phyloP scores from a whole-genome alignment of 257 asterid genomes.

The Cruciata laevipes region DNA sequence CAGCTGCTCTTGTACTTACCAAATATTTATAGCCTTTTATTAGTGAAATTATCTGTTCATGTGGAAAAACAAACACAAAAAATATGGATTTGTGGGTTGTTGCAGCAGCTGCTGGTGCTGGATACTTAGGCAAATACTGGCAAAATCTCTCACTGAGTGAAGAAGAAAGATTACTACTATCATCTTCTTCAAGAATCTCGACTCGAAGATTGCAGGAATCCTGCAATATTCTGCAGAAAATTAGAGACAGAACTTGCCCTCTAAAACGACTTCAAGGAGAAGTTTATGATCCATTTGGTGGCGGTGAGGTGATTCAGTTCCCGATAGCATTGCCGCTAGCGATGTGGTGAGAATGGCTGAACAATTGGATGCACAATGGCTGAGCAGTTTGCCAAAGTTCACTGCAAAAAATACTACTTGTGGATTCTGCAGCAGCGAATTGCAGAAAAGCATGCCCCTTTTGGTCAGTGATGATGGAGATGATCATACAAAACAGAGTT shows the following conservation, averaged over 20 bases:
- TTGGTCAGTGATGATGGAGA: constrained; percentile 30
- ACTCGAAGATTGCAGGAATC: constrained; percentile 30
- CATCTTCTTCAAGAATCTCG: constrained; percentile 24
- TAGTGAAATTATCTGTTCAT: neutral
- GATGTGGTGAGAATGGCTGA: constrained; percentile 6
- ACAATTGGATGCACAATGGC: constrained; percentile 15
- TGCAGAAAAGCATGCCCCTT: constrained; percentile 16
- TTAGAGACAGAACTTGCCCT: constrained; percentile 56
- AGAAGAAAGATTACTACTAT: constrained; percentile 23
- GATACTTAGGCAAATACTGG: constrained; percentile 52
- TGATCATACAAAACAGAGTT: constrained; percentile 11
- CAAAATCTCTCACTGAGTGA: constrained; percentile 39
- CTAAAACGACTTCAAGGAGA: constrained; percentile 27
- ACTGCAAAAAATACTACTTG: constrained; percentile 13
- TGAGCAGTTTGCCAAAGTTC: constrained; percentile 6
- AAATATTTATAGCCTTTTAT: no score
- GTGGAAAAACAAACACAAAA: neutral
- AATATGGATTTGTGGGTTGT: constrained; percentile 71
- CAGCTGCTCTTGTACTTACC: neutral
- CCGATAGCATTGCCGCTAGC: constrained; percentile 18
- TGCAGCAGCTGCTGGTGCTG: constrained; percentile 87
- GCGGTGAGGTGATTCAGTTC: constrained; percentile 4
- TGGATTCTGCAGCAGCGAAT: constrained; percentile 7
- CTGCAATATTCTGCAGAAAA: constrained; percentile 47
- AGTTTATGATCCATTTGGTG: constrained; percentile 12